Base-by-base conservation (phyloP, 257 asterid genomes). In the Gynochthodes officinalis region DNA sequence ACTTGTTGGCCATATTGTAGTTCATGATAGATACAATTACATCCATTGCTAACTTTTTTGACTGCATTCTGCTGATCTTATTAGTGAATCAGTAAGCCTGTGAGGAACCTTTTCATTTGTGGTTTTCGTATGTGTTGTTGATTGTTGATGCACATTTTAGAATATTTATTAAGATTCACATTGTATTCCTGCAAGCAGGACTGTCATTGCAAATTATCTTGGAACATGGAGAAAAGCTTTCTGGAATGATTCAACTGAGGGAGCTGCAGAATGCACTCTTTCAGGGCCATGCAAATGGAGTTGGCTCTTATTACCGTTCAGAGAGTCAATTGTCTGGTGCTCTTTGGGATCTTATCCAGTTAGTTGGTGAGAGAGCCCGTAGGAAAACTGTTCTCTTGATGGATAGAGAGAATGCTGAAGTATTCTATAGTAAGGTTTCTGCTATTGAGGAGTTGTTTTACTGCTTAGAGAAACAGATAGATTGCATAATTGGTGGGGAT, bases 341-440 rank as follows among this genome's bases (percentile, higher is more conserved):
- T 79, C 92, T 91, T 57, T 94, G 99, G 99, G 97, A 89, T 85
- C 93, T 94, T 68, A 89, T 91, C 73, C 99, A 94, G 80, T 80
- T 91, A 78, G 96, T 89, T 40, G 99, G 99, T 40, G 97, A 94
- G 79, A 87, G 84, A 84, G 87, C 97, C 61, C 97, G 99, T 43
- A 80, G 96, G 55, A 87, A 80, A 79, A 87, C 97, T 52, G 96
- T 94, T 81, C 96, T 94, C 75, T 73, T 94, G 89, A 94, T 94
- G 97, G 99, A 94, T 80, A 94, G 97, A 79, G 97, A 94, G 64
- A 94, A 89, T 83, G 91, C 95, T 77, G 99, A 93, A 87, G 98
- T 93, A 69, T 93, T 93, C 76, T 93, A 88, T 72, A 94, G 97
- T 69, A 94, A 86, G 83, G 97, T 94, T 75, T 91, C 99, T 66